Percentiles rank a stretch among this genome's conserved stretches.
Evolutionary conservation across 2,329 filamentous ascomycete species (phyloP).

Genomic region (Pseudogymnoascus sp.): DNA sequence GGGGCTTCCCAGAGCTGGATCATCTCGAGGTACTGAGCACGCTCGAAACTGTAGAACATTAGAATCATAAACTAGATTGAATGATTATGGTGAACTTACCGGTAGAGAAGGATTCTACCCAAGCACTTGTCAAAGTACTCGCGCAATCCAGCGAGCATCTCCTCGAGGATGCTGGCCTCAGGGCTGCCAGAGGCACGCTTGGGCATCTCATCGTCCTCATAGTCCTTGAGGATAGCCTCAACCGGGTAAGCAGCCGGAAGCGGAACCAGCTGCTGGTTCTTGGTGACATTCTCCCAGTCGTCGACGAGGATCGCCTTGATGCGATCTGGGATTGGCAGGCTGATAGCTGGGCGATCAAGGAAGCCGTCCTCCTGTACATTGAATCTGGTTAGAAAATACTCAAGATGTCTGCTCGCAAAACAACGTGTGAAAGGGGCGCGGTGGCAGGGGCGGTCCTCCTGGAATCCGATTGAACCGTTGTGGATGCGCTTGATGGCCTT

Average conservation of each 20-base stretch:
- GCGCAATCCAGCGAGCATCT: slow-evolving; percentile 75
- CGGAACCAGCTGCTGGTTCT: slow-evolving; percentile 82
- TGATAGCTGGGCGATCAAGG: slow-evolving; percentile 73
- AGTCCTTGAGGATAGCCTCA: slow-evolving; percentile 70
- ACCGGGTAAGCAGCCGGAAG: slow-evolving; percentile 73
- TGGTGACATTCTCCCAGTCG: slow-evolving; percentile 98
- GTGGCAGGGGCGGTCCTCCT: not conserved
- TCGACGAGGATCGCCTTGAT: slow-evolving; percentile 91
- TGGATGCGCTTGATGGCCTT: not conserved
- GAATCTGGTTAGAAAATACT: not conserved
- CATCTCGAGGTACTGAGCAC: slow-evolving; percentile 75
- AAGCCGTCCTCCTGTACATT: slow-evolving; percentile 74
- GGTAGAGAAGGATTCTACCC: slow-evolving; percentile 80
- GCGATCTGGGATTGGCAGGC: slow-evolving; percentile 77
- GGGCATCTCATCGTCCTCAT: slow-evolving; percentile 60
- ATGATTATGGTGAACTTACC: slow-evolving; percentile 34
- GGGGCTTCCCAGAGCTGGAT: slow-evolving; percentile 59
- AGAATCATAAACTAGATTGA: not conserved
- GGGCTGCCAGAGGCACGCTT: slow-evolving; percentile 59
- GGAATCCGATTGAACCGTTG: not conserved
- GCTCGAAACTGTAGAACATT: slow-evolving; percentile 62
- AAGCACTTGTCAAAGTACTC: slow-evolving; percentile 93
- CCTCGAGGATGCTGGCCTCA: slow-evolving; percentile 78
- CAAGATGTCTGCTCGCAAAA: not conserved
- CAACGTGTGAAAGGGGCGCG: slow-evolving; percentile 13